Conservation (phyloP, 1,284 basidiomycete genomes). For the Cryptococcus neoformans region DNA sequence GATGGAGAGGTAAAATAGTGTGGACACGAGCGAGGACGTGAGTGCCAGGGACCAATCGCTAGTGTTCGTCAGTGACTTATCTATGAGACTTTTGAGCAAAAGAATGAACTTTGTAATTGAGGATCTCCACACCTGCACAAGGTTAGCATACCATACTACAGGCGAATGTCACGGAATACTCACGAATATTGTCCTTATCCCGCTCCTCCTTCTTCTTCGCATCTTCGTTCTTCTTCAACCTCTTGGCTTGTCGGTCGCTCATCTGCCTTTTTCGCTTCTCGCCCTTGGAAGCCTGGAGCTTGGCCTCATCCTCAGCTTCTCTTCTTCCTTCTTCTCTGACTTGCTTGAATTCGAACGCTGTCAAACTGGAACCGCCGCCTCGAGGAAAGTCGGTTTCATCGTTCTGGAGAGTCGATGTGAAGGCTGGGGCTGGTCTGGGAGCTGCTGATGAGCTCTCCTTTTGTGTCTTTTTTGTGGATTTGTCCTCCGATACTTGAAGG, state of each 20-base stretch:
- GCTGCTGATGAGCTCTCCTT: slow-evolving; percentile 2
- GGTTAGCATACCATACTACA: slow-evolving; percentile 4
- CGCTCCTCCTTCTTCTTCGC: slow-evolving; percentile 50
- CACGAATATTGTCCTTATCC: slow-evolving; percentile 47
- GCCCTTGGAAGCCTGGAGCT: slow-evolving; percentile 47
- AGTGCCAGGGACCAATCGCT: slow-evolving; percentile 82
- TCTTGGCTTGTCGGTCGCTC: slow-evolving; percentile 37
- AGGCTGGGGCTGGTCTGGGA: slow-evolving; percentile 40
- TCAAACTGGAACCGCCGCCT: slow-evolving; percentile 70
- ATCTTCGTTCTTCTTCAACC: slow-evolving; percentile 55
- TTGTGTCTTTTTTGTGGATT: slow-evolving; percentile 10
- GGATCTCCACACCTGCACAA: slow-evolving; percentile 65
- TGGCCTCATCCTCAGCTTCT: slow-evolving; percentile 76
- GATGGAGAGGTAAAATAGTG: slow-evolving; percentile 81
- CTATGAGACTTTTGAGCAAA: background rate
- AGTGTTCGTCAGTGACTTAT: background rate
- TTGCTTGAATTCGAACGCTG: slow-evolving; percentile 85
- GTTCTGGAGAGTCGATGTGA: slow-evolving; percentile 52
- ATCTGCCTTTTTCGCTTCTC: slow-evolving; percentile 28
- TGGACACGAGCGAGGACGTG: slow-evolving; percentile 83
- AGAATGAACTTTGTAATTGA: slow-evolving; percentile 76
- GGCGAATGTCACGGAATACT: background rate
- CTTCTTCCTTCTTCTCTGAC: slow-evolving; percentile 77
- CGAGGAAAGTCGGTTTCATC: slow-evolving; percentile 94
- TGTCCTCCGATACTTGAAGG: background rate